A percentile compares a stretch with the other conserved stretches of the same genome.
Evolutionary conservation across 768 basidiomycete species (phyloP).

Genomic region (Kwoniella heveanensis): DNA sequence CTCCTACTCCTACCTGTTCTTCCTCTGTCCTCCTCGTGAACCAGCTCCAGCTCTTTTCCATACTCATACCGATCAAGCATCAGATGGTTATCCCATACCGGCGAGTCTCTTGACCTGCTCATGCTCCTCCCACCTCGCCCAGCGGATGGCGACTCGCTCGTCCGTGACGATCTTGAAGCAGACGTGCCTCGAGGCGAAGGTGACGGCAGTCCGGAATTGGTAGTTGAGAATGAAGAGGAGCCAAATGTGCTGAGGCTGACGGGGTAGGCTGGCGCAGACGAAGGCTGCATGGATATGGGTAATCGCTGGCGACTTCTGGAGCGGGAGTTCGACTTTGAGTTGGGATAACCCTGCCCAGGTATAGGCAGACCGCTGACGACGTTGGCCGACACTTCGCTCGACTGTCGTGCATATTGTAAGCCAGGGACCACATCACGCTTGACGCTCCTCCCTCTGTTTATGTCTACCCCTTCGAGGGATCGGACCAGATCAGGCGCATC

Average conservation of each 20-base stretch:
- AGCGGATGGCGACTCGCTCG: conserved; percentile 20
- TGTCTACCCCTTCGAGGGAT: conserved; percentile 13
- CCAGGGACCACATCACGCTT: conserved; percentile 13
- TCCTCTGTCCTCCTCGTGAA: conserved; percentile 31
- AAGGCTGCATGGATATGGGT: conserved; percentile 9
- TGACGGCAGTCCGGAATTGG: background rate
- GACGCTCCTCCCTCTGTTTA: conserved; percentile 5
- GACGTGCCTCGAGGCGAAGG: background rate
- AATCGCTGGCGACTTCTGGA: conserved; percentile 5
- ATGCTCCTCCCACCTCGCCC: conserved; percentile 15
- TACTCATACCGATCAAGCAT: conserved; percentile 25
- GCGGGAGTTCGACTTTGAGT: conserved; percentile 13
- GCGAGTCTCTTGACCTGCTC: conserved; percentile 23
- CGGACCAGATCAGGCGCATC: conserved; percentile 21
- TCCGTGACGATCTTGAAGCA: conserved; percentile 13
- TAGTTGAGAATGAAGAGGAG: conserved; percentile 3
- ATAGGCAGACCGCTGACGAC: conserved; percentile 19
- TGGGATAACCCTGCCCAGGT: conserved; percentile 9
- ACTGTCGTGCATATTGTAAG: conserved; percentile 14
- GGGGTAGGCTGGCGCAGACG: conserved; percentile 13
- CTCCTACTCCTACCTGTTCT: conserved; percentile 25
- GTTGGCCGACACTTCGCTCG: conserved; percentile 5
- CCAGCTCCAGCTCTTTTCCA: conserved; percentile 29
- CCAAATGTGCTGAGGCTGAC: conserved; percentile 2
- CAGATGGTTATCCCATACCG: background rate